Evolutionary conservation across 768 basidiomycete genomes (phyloP), one percentile per base, ranked within the genome.

Genomic region (Termitomyces sp.): DNA sequence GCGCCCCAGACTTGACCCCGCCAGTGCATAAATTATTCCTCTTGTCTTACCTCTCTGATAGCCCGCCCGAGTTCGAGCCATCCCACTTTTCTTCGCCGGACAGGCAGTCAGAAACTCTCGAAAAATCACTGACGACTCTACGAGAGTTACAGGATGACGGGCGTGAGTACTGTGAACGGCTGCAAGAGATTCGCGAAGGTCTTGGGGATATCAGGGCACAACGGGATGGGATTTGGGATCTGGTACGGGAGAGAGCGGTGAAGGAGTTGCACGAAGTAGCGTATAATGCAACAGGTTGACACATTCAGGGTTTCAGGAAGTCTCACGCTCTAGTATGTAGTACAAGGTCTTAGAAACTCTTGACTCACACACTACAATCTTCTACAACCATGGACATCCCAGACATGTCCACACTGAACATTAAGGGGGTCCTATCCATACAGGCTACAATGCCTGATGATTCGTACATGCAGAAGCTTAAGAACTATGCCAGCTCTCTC

Each of bases 61-160:
- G 37, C 64, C 75, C 70, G 27, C 74, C 78, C 77, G 50, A 38
- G 25, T 51, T 51, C 59, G 86, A 88, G 59, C 79, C 78, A 9
- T 83, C 86, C 1, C 84, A 85, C 64, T 89, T 87, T 61, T 72
- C 82, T 6, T 80, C 81, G 4, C 82, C 84, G 21, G 83, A 87
- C 55, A 79, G 82, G 73, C 89, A 90, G 62, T 70, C 83, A 57
- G 86, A 85, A 46, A 85, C 75, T 14, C 67, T 94, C 54, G 90
- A 92, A 66, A 92, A 90, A 67, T 84, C 87, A 14, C 63, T 93
- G 37, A 82, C 86, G 16, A 79, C 83, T 2, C 71, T 94, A 52
- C 82, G 88, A 51, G 92, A 95, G 62, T 74, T 95, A 21, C 87
- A 90, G 62, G 92, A 94, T 65, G 92, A 95, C 63, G 89, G 88